phyloP scores from a whole-genome alignment of 805 yeast species.

The Saturnispora zaruensis region DNA sequence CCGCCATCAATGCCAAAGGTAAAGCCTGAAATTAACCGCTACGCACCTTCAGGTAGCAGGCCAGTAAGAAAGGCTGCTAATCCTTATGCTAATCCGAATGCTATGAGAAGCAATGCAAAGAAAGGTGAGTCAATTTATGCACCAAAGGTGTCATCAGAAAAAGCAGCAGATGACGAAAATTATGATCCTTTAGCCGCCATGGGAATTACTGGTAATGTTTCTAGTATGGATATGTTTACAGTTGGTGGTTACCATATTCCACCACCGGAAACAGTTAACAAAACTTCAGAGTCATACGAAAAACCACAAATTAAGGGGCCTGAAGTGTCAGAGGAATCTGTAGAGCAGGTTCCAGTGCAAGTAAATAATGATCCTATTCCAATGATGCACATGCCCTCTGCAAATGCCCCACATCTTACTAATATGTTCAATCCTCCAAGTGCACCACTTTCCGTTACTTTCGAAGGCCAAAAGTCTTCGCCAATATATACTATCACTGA shows the following conservation, averaged over 20 bases:
- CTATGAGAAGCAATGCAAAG: slow-evolving; percentile 3
- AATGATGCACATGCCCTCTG: slow-evolving; percentile 2
- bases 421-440: slow-evolving; percentile 25
- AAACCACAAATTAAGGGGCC: not conserved
- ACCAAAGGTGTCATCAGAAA: not conserved
- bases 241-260: slow-evolving; percentile 28
- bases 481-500: slow-evolving; percentile 23
- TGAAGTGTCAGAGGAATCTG: not conserved
- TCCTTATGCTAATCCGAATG: slow-evolving; percentile 9
- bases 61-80: slow-evolving; percentile 1
- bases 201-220: slow-evolving; percentile 13
- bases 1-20: not conserved
- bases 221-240: slow-evolving; percentile 24
- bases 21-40: slow-evolving; percentile 1
- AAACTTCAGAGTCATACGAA: not conserved
- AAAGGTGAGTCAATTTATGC: slow-evolving; percentile 1
- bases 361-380: not conserved
- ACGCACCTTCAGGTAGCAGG: not conserved
- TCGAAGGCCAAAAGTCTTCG: not conserved
- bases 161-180: not conserved
- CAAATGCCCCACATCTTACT: slow-evolving; percentile 14
- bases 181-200: slow-evolving; percentile 6
- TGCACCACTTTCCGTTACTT: not conserved
- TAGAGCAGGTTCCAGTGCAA: not conserved
- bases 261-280: slow-evolving; percentile 7